Evolutionary conservation across 306 rosid genomes (phyloP).

Genomic region (Hippophae gyantsensis): DNA sequence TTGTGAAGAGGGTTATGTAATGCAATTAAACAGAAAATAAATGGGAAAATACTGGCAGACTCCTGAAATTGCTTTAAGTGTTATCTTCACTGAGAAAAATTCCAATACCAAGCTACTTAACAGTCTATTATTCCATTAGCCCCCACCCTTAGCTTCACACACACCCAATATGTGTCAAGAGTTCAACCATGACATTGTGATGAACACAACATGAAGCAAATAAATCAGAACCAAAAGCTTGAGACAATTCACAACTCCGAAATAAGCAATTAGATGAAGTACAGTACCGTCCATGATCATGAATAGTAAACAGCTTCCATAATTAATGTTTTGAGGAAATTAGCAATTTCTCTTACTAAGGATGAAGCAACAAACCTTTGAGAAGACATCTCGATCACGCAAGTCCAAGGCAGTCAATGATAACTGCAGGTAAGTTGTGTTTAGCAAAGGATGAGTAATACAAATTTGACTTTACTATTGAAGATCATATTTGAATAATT

Average conservation of each 20-base stretch:
- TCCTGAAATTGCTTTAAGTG: too few relatives aligned
- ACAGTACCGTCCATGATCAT: neutral
- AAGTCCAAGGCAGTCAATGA: conserved; percentile 72
- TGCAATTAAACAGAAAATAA: too few relatives aligned
- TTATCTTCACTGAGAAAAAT: too few relatives aligned
- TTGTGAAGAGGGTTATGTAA: too few relatives aligned
- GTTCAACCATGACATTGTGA: too few relatives aligned
- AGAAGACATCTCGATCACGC: conserved; percentile 75
- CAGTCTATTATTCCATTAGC: too few relatives aligned
- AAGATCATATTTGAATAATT: neutral
- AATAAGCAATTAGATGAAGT: neutral
- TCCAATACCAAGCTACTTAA: too few relatives aligned
- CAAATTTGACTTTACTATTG: neutral
- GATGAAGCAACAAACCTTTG: conserved; percentile 62
- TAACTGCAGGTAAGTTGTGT: conserved; percentile 36
- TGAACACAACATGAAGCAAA: neutral
- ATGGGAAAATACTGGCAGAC: too few relatives aligned
- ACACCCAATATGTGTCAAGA: too few relatives aligned
- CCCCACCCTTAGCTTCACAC: too few relatives aligned
- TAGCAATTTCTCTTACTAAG: neutral
- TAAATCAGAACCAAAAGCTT: neutral
- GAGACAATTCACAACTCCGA: neutral
- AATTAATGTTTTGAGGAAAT: neutral
- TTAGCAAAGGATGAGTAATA: conserved; percentile 1
- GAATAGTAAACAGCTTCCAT: neutral